A percentile compares a stretch with the other conserved stretches of the same genome.
Evolutionary conservation across 106 monocot species (phyloP).

Genomic region (Acorus gramineus): DNA sequence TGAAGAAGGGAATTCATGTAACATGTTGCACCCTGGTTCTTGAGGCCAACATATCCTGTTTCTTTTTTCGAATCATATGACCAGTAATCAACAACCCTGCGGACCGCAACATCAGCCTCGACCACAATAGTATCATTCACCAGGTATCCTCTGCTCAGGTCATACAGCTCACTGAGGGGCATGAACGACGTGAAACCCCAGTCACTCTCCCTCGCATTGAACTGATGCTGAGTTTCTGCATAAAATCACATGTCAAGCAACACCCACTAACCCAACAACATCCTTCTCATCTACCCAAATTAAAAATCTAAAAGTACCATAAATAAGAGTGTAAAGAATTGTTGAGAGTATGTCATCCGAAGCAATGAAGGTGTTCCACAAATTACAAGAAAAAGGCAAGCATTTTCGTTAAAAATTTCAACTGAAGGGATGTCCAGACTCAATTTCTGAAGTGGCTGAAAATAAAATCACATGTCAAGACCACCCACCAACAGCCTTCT

Average conservation of each 20-base stretch:
- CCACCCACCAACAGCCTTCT: too few species aligned
- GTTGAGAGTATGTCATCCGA: too few species aligned
- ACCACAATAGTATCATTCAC: conserved; percentile 85
- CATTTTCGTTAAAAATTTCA: too few species aligned
- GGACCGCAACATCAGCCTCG: conserved; percentile 92
- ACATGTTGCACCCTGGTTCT: conserved; percentile 99
- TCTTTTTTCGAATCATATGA: conserved; percentile 97
- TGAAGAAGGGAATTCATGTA: conserved; percentile 99
- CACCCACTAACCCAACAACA: too few species aligned
- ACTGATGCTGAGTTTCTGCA: conserved; percentile 97
- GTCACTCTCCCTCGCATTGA: conserved; percentile 88
- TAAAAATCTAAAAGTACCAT: too few species aligned
- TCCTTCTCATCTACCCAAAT: too few species aligned
- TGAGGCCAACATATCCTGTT: conserved; percentile 96
- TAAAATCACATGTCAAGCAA: background rate
- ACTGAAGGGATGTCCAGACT: too few species aligned
- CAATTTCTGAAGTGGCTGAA: too few species aligned
- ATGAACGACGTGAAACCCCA: conserved; percentile 99
- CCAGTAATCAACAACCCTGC: conserved; percentile 87
- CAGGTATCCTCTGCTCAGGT: conserved; percentile 78
- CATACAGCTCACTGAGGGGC: conserved; percentile 86
- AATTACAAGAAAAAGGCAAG: too few species aligned
- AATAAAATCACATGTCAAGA: too few species aligned
- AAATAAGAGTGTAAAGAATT: too few species aligned
- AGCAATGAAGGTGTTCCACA: too few species aligned